Conservation (phyloP, 176 grass and related monocot genomes). For the Carex myosuroides region DNA sequence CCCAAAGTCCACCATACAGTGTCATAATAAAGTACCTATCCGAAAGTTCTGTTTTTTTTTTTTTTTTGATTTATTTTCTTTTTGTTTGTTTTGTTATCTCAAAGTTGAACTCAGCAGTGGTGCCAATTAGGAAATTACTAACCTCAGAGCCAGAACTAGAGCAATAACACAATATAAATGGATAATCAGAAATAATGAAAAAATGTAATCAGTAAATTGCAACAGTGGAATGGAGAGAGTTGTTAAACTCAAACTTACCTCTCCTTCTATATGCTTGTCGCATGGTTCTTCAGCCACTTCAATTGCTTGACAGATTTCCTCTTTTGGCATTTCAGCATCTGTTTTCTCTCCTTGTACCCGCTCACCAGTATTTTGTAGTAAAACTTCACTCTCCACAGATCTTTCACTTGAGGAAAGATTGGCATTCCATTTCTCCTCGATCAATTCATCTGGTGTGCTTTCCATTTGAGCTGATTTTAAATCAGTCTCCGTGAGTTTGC, state of each 20-base stretch:
- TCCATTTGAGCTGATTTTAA: background rate
- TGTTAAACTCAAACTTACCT: background rate
- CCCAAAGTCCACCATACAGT: background rate
- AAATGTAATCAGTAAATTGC: background rate
- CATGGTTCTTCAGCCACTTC: background rate
- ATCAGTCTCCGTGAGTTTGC: background rate
- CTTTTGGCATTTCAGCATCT: background rate
- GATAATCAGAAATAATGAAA: background rate
- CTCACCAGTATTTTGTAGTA: background rate
- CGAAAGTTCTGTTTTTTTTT: background rate
- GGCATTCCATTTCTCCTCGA: background rate
- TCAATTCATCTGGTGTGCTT: background rate
- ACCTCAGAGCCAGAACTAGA: background rate
- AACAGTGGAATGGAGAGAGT: background rate
- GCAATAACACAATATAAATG: background rate
- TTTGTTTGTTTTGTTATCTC: background rate
- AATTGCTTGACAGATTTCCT: background rate
- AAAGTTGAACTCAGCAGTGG: background rate
- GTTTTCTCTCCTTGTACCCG: background rate
- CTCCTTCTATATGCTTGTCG: background rate
- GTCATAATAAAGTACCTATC: background rate
- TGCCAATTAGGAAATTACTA: background rate
- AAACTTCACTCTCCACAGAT: background rate
- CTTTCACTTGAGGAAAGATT: background rate
- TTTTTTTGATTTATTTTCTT: background rate